phyloP scores from a whole-genome alignment of 2,329 filamentous ascomycete genomes.

The Amphichorda felina region DNA sequence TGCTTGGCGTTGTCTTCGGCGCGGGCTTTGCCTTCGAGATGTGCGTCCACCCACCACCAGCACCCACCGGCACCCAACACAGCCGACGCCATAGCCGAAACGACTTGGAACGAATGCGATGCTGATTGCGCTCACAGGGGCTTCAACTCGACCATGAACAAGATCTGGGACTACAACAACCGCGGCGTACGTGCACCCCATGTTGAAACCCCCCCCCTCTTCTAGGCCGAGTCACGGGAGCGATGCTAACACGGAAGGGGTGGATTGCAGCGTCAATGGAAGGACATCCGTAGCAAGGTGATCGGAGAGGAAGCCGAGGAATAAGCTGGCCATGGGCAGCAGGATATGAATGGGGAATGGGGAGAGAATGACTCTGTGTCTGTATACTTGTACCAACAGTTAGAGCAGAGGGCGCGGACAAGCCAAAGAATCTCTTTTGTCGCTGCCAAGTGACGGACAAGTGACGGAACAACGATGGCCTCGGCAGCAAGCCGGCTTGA shows the following conservation, averaged over 20 bases:
- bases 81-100: background rate
- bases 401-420: constrained; percentile 2
- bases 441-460: background rate
- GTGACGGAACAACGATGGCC: background rate
- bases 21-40: constrained; percentile 87
- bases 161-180: constrained; percentile 85
- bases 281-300: constrained; percentile 93
- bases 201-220: background rate
- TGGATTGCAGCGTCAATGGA: constrained; percentile 80
- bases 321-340: background rate
- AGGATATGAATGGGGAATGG: constrained; percentile 1
- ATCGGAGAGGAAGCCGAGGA: constrained; percentile 42
- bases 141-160: constrained; percentile 74
- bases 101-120: background rate
- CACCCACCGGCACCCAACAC: background rate
- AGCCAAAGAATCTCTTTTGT: constrained; percentile 1
- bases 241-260: constrained; percentile 12
- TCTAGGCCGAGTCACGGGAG: background rate
- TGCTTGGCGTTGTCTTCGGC: constrained; percentile 77
- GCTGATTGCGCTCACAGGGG: constrained; percentile 38
- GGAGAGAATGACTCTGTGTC: constrained; percentile 8
- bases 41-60: constrained; percentile 41
- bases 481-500: too few species aligned
- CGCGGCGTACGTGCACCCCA: constrained; percentile 58
- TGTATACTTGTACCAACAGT: constrained; percentile 9